phyloP scores from a whole-genome alignment of 1,139 yeast species.

The Sugiyamaella novakii region DNA sequence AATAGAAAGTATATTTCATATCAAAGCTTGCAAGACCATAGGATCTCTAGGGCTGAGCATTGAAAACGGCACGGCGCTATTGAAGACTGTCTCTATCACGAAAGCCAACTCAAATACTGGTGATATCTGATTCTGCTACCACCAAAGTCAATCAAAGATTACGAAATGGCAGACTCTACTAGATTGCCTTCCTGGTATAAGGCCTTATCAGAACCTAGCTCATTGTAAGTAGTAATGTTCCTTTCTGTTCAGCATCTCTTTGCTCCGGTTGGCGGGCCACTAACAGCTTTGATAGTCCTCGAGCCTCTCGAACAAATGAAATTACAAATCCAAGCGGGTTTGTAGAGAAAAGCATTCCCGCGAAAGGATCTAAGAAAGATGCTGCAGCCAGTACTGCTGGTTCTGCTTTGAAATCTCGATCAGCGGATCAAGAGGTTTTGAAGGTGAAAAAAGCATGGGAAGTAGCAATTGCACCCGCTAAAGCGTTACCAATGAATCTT shows the following conservation, averaged over 20 bases:
- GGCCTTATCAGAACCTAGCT: conserved; percentile 10
- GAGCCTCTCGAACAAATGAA: conserved; percentile 1
- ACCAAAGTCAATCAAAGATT: too few relatives aligned
- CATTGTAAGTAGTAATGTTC: conserved; percentile 15
- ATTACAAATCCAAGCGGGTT: conserved; percentile 6
- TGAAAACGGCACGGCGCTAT: too few relatives aligned
- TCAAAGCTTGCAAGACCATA: too few relatives aligned
- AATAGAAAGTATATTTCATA: too few relatives aligned
- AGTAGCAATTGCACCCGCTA: conserved; percentile 79
- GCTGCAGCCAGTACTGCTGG: background rate
- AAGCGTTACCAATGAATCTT: conserved; percentile 82
- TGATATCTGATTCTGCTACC: too few relatives aligned
- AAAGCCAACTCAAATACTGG: too few relatives aligned
- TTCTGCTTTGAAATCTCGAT: conserved; percentile 1
- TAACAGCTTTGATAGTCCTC: conserved; percentile 9
- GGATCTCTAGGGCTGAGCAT: too few relatives aligned
- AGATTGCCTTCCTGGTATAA: conserved; percentile 15
- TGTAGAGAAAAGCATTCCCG: background rate
- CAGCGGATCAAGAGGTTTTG: conserved; percentile 33
- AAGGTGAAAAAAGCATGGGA: conserved; percentile 75
- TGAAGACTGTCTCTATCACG: too few relatives aligned
- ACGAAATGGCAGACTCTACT: too few relatives aligned
- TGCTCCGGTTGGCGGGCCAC: background rate
- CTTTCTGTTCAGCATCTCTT: too few relatives aligned
- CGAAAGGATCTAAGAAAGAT: conserved; percentile 4